These are phyloP conservation scores for Pseudisothecium myosuroides DNA, from an alignment of 225 moss, liverwort and hornwort species.

Conservation along the genomic window DNA sequence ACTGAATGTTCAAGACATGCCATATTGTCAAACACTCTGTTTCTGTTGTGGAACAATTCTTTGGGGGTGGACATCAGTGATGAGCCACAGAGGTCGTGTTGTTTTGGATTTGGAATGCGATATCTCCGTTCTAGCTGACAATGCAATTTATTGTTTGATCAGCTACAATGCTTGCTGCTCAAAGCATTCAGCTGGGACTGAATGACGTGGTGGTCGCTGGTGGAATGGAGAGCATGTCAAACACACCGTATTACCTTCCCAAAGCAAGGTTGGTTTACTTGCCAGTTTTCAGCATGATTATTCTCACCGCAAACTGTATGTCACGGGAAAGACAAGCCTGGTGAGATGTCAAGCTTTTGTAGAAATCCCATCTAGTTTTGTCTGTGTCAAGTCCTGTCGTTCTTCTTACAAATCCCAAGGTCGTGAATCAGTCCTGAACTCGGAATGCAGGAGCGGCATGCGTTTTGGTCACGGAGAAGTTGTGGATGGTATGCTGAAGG, in stretches of 20 bases:
- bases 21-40: not conserved
- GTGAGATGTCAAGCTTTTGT: not conserved
- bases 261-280: constrained; percentile 67
- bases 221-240: constrained; percentile 99
- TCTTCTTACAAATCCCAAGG: not conserved
- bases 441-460: constrained; percentile 56
- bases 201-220: constrained; percentile 90
- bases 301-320: not conserved
- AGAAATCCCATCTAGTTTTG: not conserved
- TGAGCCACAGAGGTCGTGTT: not conserved
- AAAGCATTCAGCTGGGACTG: constrained; percentile 85
- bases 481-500: constrained; percentile 96
- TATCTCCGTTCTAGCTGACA: not conserved
- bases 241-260: constrained; percentile 87
- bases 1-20: not conserved
- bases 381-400: not conserved
- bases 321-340: not conserved
- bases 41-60: too few relatives aligned
- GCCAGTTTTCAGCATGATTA: not conserved
- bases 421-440: not conserved
- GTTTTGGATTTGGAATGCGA: not conserved
- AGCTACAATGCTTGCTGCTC: constrained; percentile 89
- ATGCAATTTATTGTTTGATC: not conserved
- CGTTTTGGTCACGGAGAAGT: constrained; percentile 91
- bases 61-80: not conserved